Base-by-base conservation (phyloP, 1,284 basidiomycete genomes). In the Blastosporella zonata region DNA sequence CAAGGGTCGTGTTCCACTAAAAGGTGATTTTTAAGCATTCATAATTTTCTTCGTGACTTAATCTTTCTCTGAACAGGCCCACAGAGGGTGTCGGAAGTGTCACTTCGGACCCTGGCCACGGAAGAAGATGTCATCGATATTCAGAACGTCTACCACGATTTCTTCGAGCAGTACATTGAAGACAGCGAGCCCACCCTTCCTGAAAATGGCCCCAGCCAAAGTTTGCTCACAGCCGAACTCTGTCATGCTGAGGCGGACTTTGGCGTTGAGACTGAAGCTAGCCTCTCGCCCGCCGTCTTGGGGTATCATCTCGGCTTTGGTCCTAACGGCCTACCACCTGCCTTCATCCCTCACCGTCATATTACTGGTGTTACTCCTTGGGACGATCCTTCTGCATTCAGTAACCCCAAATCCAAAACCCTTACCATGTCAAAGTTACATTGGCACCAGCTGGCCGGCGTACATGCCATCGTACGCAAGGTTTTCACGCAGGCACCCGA, bases 381-480 rank as follows among this genome's bases (percentile, higher is more conserved):
- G 62, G 49, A 57, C 7, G 7, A 50, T 2, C 21, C 34, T 1
- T 2, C 35, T 4, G 29, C 28, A 0, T 54, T 59, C n/a, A 17
- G 35, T 6, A n/a, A 38, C 17, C 41, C 49, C 2, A n/a, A 39
- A 13, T 17, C 50, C 1, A 25, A 52, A 0, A 21, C 46, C 5
- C 17, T 51, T 5, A 13, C 13, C n/a, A 36, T 22, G 5, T 53
- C 28, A 2, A 2, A 2, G 25, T 33, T 64, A 0, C 62, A 65
- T 37, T 67, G 62, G 62, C 66, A 69, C 41, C 65, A 64, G 41
- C 43, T 67, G 0, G 59, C 59, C 6, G 66, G 62, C 10, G 45
- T 65, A 3, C 62, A 64, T 43, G 56, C 61, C 0, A 56, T 64
- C n/a, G 8, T 64, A 2, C 53, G 62, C 2, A 58, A 50, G 1